Conservation (phyloP, 495 filamentous ascomycete genomes). For the Podospora conica region DNA sequence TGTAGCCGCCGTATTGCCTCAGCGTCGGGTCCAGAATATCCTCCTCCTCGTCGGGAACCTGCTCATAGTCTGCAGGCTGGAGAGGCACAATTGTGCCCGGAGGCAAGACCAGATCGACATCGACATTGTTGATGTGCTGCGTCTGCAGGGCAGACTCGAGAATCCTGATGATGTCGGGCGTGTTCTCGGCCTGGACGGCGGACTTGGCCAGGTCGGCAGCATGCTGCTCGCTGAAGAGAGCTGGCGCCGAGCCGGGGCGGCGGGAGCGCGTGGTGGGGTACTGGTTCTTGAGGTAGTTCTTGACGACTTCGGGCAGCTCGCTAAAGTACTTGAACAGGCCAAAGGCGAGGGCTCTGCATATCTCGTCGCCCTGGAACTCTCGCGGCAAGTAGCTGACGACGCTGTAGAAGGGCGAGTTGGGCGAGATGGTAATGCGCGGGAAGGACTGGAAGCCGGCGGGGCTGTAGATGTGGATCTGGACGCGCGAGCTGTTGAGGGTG, state of each 20-base stretch:
- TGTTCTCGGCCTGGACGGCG: constrained; percentile 72
- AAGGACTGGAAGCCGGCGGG: constrained; percentile 83
- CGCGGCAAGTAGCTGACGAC: constrained; percentile 88
- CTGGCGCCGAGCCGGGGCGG: constrained; percentile 52
- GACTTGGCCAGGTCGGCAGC: constrained; percentile 80
- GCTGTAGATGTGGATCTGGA: constrained; percentile 87
- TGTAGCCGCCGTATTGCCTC: constrained; percentile 68
- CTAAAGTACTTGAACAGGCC: constrained; percentile 88
- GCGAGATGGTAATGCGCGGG: constrained; percentile 83
- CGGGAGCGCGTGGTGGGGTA: constrained; percentile 42
- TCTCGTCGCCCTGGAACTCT: constrained; percentile 88
- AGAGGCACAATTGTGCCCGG: constrained; percentile 60
- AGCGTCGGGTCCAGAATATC: constrained; percentile 54
- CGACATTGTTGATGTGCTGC: constrained; percentile 73
- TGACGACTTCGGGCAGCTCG: constrained; percentile 72
- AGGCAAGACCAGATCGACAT: constrained; percentile 82
- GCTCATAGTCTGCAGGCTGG: constrained; percentile 44
- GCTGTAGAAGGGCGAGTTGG: constrained; percentile 88
- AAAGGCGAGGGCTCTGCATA: constrained; percentile 84
- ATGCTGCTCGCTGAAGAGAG: constrained; percentile 85
- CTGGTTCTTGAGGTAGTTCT: constrained; percentile 50
- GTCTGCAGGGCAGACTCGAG: constrained; percentile 67
- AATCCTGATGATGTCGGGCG: constrained; percentile 60
- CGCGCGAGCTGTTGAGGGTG: constrained; percentile 79
- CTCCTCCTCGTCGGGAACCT: constrained; percentile 50